Evolutionary conservation across 768 basidiomycete genomes (phyloP), one percentile per base, ranked within the genome.

Genomic region (Phylloporus rhodoxanthus): DNA sequence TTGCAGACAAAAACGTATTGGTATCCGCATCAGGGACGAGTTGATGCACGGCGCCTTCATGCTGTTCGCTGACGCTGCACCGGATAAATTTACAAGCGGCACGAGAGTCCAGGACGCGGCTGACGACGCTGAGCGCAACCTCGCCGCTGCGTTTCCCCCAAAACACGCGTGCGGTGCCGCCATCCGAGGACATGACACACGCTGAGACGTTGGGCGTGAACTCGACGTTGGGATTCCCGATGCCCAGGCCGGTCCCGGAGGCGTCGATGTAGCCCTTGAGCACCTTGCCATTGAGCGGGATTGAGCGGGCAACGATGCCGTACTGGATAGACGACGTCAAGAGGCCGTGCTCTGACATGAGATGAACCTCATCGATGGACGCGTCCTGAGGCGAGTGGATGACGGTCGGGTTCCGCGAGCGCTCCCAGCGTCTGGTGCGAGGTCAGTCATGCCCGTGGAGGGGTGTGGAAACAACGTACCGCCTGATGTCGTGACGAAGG

Each of bases 141-240:
- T 82, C 80, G 25, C 89, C 90, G 43, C 75, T 78, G 21, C 73
- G 69, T 57, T 80, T 84, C 4, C 88, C 90, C 90, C 89, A 91
- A 6, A 80, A 68, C 11, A 87, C 72, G 47, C 79, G 80, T 9
- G 79, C 87, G 1, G 82, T 81, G 5, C 78, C 78, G 4, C 84
- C 83, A 21, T 80, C 77, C 0, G 85, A 82, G 15, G 75, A 58
- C 20, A 89, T 66, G 4, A 72, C 68, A 51, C 82, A 84, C 0
- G 73, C 63, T 13, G 82, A 78, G 10, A 88, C 74, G 45, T 87
- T 74, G 2, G 86, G 85, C 1, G 78, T 74, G 53, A 89, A 84
- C 57, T 89, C 85, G 11, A 77, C 76, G 56, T 88, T 87, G 4
- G 85, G 86, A 57, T 89, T 88, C 4, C 84, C 84, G 45, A 80